Percentiles rank a stretch among this genome's conserved stretches.
These are phyloP conservation scores for Ophiocordyceps polyrhachis-furcata DNA, from an alignment of 2,329 filamentous ascomycete genomes.

Conservation along the genomic window DNA sequence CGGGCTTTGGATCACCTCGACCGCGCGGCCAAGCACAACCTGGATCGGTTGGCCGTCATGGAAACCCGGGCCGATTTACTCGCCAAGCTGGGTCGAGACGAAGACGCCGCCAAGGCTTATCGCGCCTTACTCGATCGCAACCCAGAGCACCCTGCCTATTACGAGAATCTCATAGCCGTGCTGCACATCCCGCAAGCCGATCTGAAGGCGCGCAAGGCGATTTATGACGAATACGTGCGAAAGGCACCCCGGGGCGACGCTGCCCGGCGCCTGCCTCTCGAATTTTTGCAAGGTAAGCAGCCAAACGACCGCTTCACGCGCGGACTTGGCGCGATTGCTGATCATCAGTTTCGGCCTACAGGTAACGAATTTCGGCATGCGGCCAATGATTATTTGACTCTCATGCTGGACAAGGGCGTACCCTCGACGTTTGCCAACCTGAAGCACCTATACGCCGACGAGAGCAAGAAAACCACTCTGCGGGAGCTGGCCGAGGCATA, in stretches of 20 bases:
- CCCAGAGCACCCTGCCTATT: slow-evolving; percentile 73
- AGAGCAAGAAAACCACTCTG: slow-evolving; percentile 59
- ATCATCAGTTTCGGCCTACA: slow-evolving; percentile 9
- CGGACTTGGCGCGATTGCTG: neutral
- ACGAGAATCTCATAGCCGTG: slow-evolving; percentile 53
- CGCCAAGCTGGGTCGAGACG: slow-evolving; percentile 52
- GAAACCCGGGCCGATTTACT: slow-evolving; percentile 78
- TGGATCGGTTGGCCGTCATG: slow-evolving; percentile 71
- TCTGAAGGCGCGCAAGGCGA: slow-evolving; percentile 42
- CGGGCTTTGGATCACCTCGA: slow-evolving; percentile 78
- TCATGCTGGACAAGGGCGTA: slow-evolving; percentile 81
- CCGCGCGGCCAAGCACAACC: slow-evolving; percentile 52
- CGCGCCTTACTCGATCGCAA: slow-evolving; percentile 69
- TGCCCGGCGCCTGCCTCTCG: slow-evolving; percentile 66
- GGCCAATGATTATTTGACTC: slow-evolving; percentile 59
- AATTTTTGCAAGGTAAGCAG: slow-evolving; percentile 57
- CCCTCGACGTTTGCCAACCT: slow-evolving; percentile 94
- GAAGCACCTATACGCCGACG: slow-evolving; percentile 74
- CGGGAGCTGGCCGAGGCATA: slow-evolving; percentile 65
- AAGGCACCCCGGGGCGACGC: slow-evolving; percentile 75
- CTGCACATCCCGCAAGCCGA: slow-evolving; percentile 44
- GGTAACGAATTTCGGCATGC: slow-evolving; percentile 64
- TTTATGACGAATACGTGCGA: slow-evolving; percentile 61
- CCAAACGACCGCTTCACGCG: neutral
- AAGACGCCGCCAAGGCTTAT: slow-evolving; percentile 71